Percentiles rank a stretch among this genome's conserved stretches.
Evolutionary conservation across 2,329 filamentous ascomycete genomes (phyloP).

Genomic region (Aureobasidium sp.): DNA sequence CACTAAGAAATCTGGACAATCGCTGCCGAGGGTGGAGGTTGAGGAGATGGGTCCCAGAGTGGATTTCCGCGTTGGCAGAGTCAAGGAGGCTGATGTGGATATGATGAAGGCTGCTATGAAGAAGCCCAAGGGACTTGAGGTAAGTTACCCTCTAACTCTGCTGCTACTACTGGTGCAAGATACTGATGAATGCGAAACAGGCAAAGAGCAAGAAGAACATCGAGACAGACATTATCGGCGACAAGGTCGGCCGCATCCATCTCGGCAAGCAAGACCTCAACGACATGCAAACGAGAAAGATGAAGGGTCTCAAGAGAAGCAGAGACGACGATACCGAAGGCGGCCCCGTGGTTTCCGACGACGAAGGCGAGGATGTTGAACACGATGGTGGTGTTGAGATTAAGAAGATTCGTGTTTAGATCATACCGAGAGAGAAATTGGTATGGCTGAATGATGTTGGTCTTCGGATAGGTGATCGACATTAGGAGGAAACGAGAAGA

Average conservation of each 20-base stretch:
- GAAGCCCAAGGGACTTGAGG: constrained; percentile 66
- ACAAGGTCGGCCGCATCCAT: constrained; percentile 93
- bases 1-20: constrained; percentile 73
- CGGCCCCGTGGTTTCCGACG: constrained; percentile 30
- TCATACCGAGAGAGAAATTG: background rate
- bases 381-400: constrained; percentile 14
- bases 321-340: constrained; percentile 53
- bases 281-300: constrained; percentile 90
- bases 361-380: constrained; percentile 14
- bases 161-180: background rate
- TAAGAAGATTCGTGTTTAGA: constrained; percentile 13
- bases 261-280: constrained; percentile 81
- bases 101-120: constrained; percentile 86
- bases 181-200: constrained; percentile 20
- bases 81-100: constrained; percentile 66
- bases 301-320: constrained; percentile 93
- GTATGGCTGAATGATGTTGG: too few species aligned
- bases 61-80: constrained; percentile 78
- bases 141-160: too few species aligned
- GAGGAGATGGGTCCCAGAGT: constrained; percentile 94
- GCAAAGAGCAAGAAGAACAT: constrained; percentile 89
- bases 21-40: constrained; percentile 80
- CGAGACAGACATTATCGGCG: constrained; percentile 79
- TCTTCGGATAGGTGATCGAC: background rate
- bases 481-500: background rate